These are phyloP conservation scores for Orbilia oligospora DNA, from an alignment of 2,329 filamentous ascomycete genomes.

Conservation along the genomic window DNA sequence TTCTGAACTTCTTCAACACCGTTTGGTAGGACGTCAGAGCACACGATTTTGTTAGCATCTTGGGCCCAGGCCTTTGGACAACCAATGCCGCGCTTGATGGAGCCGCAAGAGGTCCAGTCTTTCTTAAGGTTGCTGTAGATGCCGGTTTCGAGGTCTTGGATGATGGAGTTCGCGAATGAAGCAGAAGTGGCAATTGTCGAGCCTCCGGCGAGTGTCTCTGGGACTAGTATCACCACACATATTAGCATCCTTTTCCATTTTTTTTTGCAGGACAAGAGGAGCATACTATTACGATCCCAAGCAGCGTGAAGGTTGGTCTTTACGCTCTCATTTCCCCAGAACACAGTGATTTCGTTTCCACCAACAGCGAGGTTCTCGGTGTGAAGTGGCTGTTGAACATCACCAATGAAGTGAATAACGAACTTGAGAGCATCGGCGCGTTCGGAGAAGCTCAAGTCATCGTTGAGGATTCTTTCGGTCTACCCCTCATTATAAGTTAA, in stretches of 20 bases:
- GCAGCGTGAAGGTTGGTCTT: constrained; percentile 78
- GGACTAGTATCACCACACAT: constrained; percentile 63
- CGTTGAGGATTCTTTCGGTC: constrained; percentile 43
- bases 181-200: constrained; percentile 25
- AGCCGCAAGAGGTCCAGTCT: constrained; percentile 73
- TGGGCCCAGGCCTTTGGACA: constrained; percentile 76
- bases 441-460: constrained; percentile 38
- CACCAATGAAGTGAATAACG: constrained; percentile 73
- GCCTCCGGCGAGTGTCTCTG: constrained; percentile 55
- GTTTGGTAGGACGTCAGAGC: constrained; percentile 72
- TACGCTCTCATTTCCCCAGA: constrained; percentile 70
- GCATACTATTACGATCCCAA: constrained; percentile 74
- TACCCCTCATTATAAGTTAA: not conserved
- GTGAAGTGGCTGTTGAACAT: constrained; percentile 79
- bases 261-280: constrained; percentile 71
- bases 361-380: constrained; percentile 76
- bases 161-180: constrained; percentile 73
- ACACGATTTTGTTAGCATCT: constrained; percentile 76
- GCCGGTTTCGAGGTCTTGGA: constrained; percentile 72
- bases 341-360: constrained; percentile 78
- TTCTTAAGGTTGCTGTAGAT: constrained; percentile 71
- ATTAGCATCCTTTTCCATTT: constrained; percentile 67
- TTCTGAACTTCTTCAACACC: constrained; percentile 73
- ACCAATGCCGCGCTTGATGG: constrained; percentile 71
- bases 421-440: constrained; percentile 61